phyloP scores from a whole-genome alignment of 2,329 filamentous ascomycete species.

The Aspergillus sojae region DNA sequence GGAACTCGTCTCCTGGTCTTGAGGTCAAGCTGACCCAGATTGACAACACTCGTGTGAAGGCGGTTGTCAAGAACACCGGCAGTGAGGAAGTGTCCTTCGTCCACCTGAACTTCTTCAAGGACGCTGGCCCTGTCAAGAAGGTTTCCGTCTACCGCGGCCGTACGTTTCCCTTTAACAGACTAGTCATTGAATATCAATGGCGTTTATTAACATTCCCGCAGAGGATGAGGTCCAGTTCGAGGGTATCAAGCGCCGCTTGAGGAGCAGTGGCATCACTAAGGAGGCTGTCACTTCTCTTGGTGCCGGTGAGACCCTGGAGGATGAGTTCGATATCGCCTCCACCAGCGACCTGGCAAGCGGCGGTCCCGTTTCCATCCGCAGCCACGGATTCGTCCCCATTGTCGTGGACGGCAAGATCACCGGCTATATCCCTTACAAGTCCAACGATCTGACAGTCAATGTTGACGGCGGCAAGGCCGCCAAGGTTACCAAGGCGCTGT shows the following conservation, averaged over 20 bases:
- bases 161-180: slow-evolving; percentile 12
- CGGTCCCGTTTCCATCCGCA: slow-evolving; percentile 59
- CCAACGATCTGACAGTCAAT: slow-evolving; percentile 60
- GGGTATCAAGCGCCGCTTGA: slow-evolving; percentile 34
- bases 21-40: slow-evolving; percentile 36
- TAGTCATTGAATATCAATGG: not conserved
- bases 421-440: slow-evolving; percentile 59
- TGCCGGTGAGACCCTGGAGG: slow-evolving; percentile 30
- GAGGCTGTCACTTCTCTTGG: slow-evolving; percentile 34
- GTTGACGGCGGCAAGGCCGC: slow-evolving; percentile 61
- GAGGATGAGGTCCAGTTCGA: slow-evolving; percentile 34
- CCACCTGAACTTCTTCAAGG: slow-evolving; percentile 41
- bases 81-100: slow-evolving; percentile 37
- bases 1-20: slow-evolving; percentile 20
- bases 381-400: slow-evolving; percentile 60
- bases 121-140: slow-evolving; percentile 39
- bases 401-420: slow-evolving; percentile 56
- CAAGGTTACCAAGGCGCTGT: slow-evolving; percentile 52
- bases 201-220: slow-evolving; percentile 19
- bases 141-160: slow-evolving; percentile 36
- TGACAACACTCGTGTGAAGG: slow-evolving; percentile 39
- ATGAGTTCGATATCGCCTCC: slow-evolving; percentile 40
- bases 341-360: slow-evolving; percentile 46
- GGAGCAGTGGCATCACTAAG: slow-evolving; percentile 29
- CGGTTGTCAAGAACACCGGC: slow-evolving; percentile 39